These are phyloP conservation scores for Populus nigra DNA, from an alignment of 345 rosid species.

Conservation along the genomic window DNA sequence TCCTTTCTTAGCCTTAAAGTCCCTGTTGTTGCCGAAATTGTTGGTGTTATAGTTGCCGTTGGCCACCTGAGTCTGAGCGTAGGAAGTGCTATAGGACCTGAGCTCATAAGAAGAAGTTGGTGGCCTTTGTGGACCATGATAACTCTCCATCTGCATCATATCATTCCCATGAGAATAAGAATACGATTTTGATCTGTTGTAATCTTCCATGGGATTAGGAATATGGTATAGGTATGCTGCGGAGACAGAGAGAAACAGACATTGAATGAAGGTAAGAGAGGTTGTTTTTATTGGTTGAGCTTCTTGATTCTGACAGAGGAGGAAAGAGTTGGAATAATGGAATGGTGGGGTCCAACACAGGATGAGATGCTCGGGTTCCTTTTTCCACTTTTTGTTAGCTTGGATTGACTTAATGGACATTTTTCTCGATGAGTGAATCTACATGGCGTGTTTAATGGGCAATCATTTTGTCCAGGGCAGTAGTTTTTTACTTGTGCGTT, in stretches of 20 bases:
- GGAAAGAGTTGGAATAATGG: slow-evolving; percentile 7
- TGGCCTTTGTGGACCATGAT: slow-evolving; percentile 40
- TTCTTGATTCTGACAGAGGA: slow-evolving; percentile 11
- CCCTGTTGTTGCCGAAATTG: slow-evolving; percentile 9
- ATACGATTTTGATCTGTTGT: slow-evolving; percentile 49
- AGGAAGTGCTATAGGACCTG: slow-evolving; percentile 59
- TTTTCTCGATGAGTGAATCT: slow-evolving; percentile 2
- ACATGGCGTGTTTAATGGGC: slow-evolving; percentile 25
- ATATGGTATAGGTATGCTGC: background rate
- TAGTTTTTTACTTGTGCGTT: background rate
- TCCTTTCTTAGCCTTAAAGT: slow-evolving; percentile 53
- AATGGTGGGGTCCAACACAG: slow-evolving; percentile 17
- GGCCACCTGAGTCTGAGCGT: slow-evolving; percentile 49
- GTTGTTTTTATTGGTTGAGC: slow-evolving; percentile 15
- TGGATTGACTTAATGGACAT: background rate
- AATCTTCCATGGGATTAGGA: slow-evolving; percentile 55
- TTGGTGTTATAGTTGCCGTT: slow-evolving; percentile 15
- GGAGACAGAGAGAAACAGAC: background rate
- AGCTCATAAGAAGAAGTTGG: slow-evolving; percentile 44
- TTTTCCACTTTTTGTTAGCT: background rate
- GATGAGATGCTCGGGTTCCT: background rate
- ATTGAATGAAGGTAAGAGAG: too few species aligned
- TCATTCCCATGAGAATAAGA: slow-evolving; percentile 36
- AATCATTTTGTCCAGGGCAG: slow-evolving; percentile 18
- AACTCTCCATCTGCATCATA: slow-evolving; percentile 58